Evolutionary conservation across 2,329 filamentous ascomycete species (phyloP), one percentile per base, ranked within the genome.

Genomic region (Geoglossum cookeanum): DNA sequence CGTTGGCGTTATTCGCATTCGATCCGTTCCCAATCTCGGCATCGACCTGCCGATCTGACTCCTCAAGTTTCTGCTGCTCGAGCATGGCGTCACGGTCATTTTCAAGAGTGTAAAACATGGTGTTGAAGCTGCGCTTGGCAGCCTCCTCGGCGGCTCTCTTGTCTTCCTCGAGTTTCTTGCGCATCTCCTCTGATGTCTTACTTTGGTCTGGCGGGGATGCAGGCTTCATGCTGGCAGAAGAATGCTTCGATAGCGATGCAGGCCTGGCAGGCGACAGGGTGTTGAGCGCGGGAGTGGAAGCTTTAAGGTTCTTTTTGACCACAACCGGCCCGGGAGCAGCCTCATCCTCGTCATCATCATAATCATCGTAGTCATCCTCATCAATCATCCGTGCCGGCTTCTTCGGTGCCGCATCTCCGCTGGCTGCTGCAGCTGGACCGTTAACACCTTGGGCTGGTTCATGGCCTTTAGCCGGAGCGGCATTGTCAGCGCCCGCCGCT

Each of bases 61-160:
- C 92, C 66, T 98, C 92, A 30, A 98, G 78, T 69, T 91, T 88
- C 69, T 97, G 89, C 70, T 98, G 92, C 69, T 98, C 92, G 58
- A 97, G 72, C 92, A 98, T 97, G 54, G 92, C 92, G 64, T 91
- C 88, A 57, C 87, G 81, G 67, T 98, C 92, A 68, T 91, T 92
- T 70, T 98, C 92, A 35, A 97, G 76, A 1, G 92, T 96, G 69
- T 95, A 91, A 70, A 97, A 94, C 62, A 95, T 78, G 8, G 88
- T 94, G 67, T 95, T 85, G 69, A 96, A 97, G 70, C 85, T 92
- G 64, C 82, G 80, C 71, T 89, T 89, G 48, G 88, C 92, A 55
- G 86, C 84, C 66, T 94, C 88, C 66, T 95, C 91, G 53, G 87
- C 90, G 33, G 86, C 87, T 68, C 84, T 90, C 68, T 92, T 92